Evolutionary conservation across 31 red algal genomes (phyloP).

Genomic region (Pterothamnion heteromorphum): DNA sequence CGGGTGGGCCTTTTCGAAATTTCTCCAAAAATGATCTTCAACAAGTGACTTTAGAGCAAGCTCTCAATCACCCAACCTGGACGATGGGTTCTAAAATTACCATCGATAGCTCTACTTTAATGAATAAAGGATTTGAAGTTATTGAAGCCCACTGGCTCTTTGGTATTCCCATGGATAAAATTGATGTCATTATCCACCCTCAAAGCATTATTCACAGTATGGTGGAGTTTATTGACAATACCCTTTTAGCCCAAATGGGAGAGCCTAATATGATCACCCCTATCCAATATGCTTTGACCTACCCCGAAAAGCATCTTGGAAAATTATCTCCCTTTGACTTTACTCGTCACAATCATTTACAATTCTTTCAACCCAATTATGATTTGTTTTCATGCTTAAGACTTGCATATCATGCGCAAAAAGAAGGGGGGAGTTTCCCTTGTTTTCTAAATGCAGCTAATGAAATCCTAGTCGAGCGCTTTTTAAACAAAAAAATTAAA

Average conservation of each 20-base stretch:
- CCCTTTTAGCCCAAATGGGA: conserved; percentile 87
- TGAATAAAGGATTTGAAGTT: conserved; percentile 96
- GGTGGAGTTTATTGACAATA: conserved; percentile 89
- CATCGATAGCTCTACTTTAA: conserved; percentile 92
- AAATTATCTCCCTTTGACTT: conserved; percentile 73
- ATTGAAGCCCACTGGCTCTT: conserved; percentile 99
- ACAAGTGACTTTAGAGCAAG: conserved; percentile 80
- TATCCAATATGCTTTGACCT: conserved; percentile 85
- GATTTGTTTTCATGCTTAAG: conserved; percentile 88
- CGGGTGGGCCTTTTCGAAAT: conserved; percentile 94
- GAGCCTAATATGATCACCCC: conserved; percentile 96
- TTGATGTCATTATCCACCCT: conserved; percentile 91
- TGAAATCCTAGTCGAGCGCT: conserved; percentile 86
- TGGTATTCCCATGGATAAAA: conserved; percentile 83
- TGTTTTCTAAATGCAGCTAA: conserved; percentile 95
- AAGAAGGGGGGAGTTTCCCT: conserved; percentile 60
- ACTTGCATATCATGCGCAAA: conserved; percentile 78
- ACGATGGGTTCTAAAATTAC: conserved; percentile 97
- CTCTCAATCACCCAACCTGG: conserved; percentile 96
- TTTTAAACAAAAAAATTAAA: conserved; percentile 70
- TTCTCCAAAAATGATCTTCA: conserved; percentile 59
- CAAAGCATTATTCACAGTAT: conserved; percentile 96
- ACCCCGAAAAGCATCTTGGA: conserved; percentile 73
- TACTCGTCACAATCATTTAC: conserved; percentile 67
- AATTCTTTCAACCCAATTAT: conserved; percentile 76